Percentiles rank a stretch among this genome's conserved stretches.
Conservation (phyloP, 169 alveolate species). For the Toxoplasma gondii region DNA sequence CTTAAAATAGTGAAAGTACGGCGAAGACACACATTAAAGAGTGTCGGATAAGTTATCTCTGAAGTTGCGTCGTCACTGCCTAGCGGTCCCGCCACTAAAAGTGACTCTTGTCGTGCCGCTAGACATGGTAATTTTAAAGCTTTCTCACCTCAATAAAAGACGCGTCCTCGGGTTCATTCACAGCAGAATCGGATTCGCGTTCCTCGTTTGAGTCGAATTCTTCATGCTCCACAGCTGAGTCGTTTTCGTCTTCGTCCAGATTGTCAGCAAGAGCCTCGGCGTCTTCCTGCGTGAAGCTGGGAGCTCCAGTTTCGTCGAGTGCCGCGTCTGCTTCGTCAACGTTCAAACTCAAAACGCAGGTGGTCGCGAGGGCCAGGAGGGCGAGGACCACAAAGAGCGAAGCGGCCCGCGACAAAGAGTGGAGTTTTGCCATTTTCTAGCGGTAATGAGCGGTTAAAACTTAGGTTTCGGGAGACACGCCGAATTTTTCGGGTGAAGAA, state of each 20-base stretch:
- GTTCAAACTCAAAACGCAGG: neutral
- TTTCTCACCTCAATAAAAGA: slow-evolving; percentile 21
- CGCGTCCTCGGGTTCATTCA: neutral
- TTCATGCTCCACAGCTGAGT: neutral
- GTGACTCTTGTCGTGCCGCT: no score
- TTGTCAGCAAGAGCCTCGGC: slow-evolving; percentile 8
- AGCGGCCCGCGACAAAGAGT: neutral
- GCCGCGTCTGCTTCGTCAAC: slow-evolving; percentile 22
- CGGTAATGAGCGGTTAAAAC: neutral
- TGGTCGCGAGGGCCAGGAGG: neutral
- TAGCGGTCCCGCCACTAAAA: no score
- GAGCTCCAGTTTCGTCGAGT: neutral
- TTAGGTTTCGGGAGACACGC: no score
- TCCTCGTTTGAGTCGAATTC: neutral
- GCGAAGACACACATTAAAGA: no score
- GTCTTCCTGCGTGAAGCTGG: slow-evolving; percentile 4
- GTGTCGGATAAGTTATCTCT: no score
- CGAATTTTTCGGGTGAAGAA: no score
- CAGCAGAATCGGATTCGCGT: neutral
- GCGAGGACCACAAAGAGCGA: neutral
- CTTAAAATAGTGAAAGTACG: no score
- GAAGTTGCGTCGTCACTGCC: no score
- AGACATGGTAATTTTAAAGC: no score
- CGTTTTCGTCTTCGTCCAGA: neutral
- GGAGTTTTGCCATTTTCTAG: neutral